These are phyloP conservation scores for Apiospora aurea DNA, from an alignment of 2,329 filamentous ascomycete genomes.

Conservation along the genomic window DNA sequence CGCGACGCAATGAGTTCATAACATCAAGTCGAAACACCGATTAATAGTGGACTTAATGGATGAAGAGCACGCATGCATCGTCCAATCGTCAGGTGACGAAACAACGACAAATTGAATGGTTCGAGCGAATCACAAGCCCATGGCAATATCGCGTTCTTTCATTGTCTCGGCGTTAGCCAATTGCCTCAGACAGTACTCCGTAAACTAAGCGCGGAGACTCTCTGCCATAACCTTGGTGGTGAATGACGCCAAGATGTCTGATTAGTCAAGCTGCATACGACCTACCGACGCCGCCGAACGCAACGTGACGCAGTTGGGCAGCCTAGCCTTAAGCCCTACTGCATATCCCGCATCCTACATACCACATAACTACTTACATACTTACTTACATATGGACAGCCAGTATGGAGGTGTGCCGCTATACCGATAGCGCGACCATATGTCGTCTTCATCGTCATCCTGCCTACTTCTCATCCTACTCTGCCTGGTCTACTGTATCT, in stretches of 20 bases:
- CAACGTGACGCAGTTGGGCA: not conserved
- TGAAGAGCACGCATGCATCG: not conserved
- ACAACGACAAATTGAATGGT: slow-evolving; percentile 17
- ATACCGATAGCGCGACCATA: slow-evolving; percentile 5
- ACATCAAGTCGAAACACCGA: slow-evolving; percentile 9
- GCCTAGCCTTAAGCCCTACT: slow-evolving; percentile 5
- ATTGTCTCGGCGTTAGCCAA: slow-evolving; percentile 10
- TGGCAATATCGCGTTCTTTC: not conserved
- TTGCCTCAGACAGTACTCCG: slow-evolving; percentile 2
- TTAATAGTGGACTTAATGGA: not conserved
- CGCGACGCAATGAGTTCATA: not conserved
- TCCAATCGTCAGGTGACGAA: slow-evolving; percentile 23
- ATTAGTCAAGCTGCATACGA: not conserved
- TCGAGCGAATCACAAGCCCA: slow-evolving; percentile 8
- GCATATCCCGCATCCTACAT: not conserved
- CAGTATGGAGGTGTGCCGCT: slow-evolving; percentile 4
- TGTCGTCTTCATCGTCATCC: not conserved
- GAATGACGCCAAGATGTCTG: not conserved
- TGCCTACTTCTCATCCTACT: not conserved
- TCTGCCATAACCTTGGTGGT: not conserved
- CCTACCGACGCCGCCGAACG: not conserved
- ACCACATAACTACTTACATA: not conserved
- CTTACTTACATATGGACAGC: too few relatives aligned
- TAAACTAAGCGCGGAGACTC: not conserved
- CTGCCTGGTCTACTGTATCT: not conserved